phyloP scores from a whole-genome alignment of 768 basidiomycete genomes.

The Russula brevipes region DNA sequence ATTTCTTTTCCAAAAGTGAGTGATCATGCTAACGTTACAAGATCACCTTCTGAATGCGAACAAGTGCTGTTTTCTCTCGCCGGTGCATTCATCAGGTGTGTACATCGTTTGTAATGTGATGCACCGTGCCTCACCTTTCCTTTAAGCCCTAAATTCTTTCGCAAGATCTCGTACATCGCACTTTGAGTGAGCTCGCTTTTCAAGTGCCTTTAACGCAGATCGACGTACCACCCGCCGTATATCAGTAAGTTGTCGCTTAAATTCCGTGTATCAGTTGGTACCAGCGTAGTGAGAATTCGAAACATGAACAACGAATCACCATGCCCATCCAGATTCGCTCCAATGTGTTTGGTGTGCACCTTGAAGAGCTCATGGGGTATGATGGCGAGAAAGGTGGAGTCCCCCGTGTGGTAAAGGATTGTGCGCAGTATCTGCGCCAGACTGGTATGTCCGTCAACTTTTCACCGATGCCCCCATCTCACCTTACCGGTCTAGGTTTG shows the following conservation, averaged over 20 bases:
- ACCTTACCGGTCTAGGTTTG: slow-evolving; percentile 37
- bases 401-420: slow-evolving; percentile 76
- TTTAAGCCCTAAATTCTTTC: slow-evolving; percentile 80
- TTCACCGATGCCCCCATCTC: background rate
- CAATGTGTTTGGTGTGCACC: slow-evolving; percentile 70
- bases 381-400: slow-evolving; percentile 77
- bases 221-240: slow-evolving; percentile 76
- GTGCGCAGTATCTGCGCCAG: slow-evolving; percentile 63
- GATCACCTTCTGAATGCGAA: slow-evolving; percentile 14
- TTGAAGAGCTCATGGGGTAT: slow-evolving; percentile 80
- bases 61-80: slow-evolving; percentile 86
- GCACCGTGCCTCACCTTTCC: background rate
- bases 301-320: slow-evolving; percentile 62
- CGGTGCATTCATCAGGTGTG: slow-evolving; percentile 80
- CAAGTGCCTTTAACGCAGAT: slow-evolving; percentile 84
- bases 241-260: slow-evolving; percentile 51
- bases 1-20: slow-evolving; percentile 77
- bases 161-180: slow-evolving; percentile 74
- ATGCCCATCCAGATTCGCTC: slow-evolving; percentile 60
- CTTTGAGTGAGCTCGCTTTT: slow-evolving; percentile 70
- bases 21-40: slow-evolving; percentile 28
- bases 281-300: slow-evolving; percentile 64
- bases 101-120: background rate
- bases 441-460: slow-evolving; percentile 36
- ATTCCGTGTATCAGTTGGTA: background rate